Evolutionary conservation across 495 filamentous ascomycete genomes (phyloP), one percentile per base, ranked within the genome.

Genomic region (Aspergillus mulundensis): DNA sequence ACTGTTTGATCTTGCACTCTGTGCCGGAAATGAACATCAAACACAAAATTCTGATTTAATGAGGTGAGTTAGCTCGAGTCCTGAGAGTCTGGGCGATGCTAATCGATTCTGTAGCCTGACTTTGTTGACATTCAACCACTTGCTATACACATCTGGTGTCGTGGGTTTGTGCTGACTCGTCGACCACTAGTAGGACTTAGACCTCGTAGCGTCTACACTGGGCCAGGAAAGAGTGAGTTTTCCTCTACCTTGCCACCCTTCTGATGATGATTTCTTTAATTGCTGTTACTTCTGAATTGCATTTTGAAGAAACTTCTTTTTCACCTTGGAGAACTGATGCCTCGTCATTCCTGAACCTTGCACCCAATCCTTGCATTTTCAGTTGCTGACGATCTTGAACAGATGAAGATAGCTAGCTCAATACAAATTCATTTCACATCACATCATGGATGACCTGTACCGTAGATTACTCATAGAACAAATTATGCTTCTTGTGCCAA

Each of bases 31-130:
- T 95, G 91, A 94, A 88, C 87, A 81, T 81, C 80, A 77, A 70
- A 83, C 73, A 84, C 78, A 86, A 90, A 93, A 94, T 87, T 95
- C 91, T 96, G 91, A 96, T 96, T 91, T 95, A 95, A 94, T 94
- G 89, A 93, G 89, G 88, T 92, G 77, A 74, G 81, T 77, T 15
- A 1, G 8, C 20, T 28, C 7, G n/a, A 16, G 19, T 25, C 24
- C 1, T 58, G 2, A 7, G 2, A 2, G 2, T 36, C 32, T 18
- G 20, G 24, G 19, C 20, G 25, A 51, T 63, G 67, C 82, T 86
- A 66, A 84, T 45, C 45, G n/a, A n/a, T n/a, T n/a, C 40, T 50
- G 39, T 50, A 77, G 75, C 71, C 76, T 79, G 75, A 77, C 60
- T 63, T 53, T 71, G 70, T 71, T 76, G 70, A 72, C 68, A 73